Evolutionary conservation across 768 basidiomycete genomes (phyloP).

Genomic region (Xerocomus spinulosus): DNA sequence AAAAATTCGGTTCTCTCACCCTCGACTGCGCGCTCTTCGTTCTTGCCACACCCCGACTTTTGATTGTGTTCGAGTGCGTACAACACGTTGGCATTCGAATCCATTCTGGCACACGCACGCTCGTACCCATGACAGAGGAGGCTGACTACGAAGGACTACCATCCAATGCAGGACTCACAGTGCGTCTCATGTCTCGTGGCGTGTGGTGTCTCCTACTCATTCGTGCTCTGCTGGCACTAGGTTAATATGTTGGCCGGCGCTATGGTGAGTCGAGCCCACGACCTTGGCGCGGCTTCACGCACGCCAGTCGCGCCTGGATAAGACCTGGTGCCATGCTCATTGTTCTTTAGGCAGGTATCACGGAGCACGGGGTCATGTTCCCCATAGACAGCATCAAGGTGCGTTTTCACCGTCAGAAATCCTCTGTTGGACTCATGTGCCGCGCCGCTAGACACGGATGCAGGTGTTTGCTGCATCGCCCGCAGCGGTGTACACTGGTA

Average conservation of each 20-base stretch:
- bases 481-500: constrained; percentile 80
- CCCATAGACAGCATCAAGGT: constrained; percentile 99
- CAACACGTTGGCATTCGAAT: constrained; percentile 6
- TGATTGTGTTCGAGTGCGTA: constrained; percentile 4
- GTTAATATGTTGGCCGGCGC: constrained; percentile 98
- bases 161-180: constrained; percentile 74
- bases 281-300: neutral
- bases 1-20: constrained; percentile 10
- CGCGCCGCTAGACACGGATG: constrained; percentile 81
- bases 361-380: constrained; percentile 98
- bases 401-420: constrained; percentile 24
- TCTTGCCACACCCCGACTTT: neutral
- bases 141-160: constrained; percentile 67
- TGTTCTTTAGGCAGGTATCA: constrained; percentile 84
- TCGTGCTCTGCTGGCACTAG: constrained; percentile 32
- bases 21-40: neutral
- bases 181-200: constrained; percentile 26
- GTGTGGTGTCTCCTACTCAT: constrained; percentile 15
- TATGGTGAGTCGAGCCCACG: constrained; percentile 54
- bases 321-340: constrained; percentile 10
- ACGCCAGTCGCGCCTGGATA: neutral
- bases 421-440: constrained; percentile 1
- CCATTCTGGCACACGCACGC: neutral
- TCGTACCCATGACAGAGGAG: constrained; percentile 35
- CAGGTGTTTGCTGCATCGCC: constrained; percentile 90